phyloP scores from a whole-genome alignment of 257 asterid species.

The Gardenia jasminoides region DNA sequence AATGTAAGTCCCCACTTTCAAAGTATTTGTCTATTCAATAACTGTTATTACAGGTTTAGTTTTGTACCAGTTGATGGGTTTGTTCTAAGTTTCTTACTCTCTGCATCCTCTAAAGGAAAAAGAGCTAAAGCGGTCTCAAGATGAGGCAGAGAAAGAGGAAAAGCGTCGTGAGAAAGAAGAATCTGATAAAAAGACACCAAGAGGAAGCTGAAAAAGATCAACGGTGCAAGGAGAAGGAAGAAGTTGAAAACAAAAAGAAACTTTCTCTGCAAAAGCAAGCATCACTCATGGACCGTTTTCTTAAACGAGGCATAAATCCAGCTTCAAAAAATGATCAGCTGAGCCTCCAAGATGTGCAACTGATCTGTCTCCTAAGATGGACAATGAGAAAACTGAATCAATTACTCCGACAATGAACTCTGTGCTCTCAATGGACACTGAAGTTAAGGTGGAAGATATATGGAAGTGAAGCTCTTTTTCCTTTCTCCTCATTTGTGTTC shows the following conservation, averaged over 20 bases:
- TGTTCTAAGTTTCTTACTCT: conserved; percentile 12
- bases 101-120: conserved; percentile 55
- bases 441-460: conserved; percentile 40
- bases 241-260: conserved; percentile 57
- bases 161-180: conserved; percentile 77
- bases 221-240: conserved; percentile 84
- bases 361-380: conserved; percentile 28
- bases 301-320: conserved; percentile 43
- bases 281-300: conserved; percentile 87
- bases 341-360: conserved; percentile 33
- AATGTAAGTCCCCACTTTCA: conserved; percentile 44
- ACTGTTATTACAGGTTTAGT: background rate
- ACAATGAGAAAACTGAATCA: conserved; percentile 42
- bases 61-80: background rate
- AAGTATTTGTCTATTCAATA: too few relatives aligned
- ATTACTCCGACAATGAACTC: conserved; percentile 65
- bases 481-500: background rate
- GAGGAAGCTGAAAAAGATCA: conserved; percentile 75
- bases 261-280: conserved; percentile 83
- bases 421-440: conserved; percentile 41
- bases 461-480: conserved; percentile 55
- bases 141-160: conserved; percentile 79
- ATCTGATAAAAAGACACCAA: conserved; percentile 62
- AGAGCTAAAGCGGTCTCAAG: conserved; percentile 62
- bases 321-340: conserved; percentile 35